Conservation (phyloP, 164 flowering plant genomes). For the Stephania yunnanensis region DNA sequence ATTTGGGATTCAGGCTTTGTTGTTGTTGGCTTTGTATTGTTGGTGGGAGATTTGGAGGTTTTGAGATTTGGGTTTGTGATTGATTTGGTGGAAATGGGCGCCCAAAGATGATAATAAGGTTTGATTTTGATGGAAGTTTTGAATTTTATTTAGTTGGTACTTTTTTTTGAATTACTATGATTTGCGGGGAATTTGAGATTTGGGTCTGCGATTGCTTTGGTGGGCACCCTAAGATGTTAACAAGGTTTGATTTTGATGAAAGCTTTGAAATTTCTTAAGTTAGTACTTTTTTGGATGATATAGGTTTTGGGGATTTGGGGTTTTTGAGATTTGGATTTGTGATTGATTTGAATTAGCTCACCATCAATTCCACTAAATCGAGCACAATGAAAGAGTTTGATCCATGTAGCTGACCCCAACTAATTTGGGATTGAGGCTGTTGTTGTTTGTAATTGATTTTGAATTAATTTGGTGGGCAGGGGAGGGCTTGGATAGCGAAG, state of each 20-base stretch:
- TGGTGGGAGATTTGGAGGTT: no score
- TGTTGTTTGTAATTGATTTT: not conserved
- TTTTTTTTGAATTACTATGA: not conserved
- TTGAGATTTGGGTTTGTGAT: no score
- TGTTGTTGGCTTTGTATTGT: not conserved
- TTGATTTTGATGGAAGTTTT: not conserved
- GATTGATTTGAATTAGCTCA: no score
- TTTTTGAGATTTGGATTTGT: no score
- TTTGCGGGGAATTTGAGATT: not conserved
- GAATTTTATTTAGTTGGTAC: not conserved
- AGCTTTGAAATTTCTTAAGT: not conserved
- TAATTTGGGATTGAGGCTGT: no score
- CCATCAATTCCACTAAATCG: no score
- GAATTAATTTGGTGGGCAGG: constrained; percentile 29
- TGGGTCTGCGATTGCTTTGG: not conserved
- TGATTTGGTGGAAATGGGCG: no score
- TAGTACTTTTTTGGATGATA: not conserved
- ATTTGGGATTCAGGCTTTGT: not conserved
- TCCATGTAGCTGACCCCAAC: no score
- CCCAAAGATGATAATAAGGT: constrained; percentile 67
- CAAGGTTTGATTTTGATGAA: constrained; percentile 36
- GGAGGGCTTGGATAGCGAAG: constrained; percentile 64
- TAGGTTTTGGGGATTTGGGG: no score
- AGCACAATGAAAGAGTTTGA: no score
- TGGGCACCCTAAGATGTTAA: constrained; percentile 52